Evolutionary conservation across 2,329 filamentous ascomycete genomes (phyloP).

Genomic region (Aspergillus sp.): DNA sequence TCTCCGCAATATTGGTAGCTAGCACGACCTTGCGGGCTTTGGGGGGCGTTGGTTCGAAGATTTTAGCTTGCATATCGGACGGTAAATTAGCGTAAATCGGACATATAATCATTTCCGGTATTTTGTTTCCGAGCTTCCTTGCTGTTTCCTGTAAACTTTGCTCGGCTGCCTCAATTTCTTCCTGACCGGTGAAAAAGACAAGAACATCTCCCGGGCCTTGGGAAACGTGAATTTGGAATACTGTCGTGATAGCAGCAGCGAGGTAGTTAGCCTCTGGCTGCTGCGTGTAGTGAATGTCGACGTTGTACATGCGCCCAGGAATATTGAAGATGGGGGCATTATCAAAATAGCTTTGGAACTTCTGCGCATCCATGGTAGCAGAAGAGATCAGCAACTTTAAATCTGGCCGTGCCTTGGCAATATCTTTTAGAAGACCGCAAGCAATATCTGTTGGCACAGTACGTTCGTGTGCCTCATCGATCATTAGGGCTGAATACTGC

Average conservation of each 20-base stretch:
- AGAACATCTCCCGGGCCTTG: constrained; percentile 85
- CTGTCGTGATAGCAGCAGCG: constrained; percentile 83
- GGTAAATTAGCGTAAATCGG: constrained; percentile 95
- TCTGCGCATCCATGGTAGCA: constrained; percentile 90
- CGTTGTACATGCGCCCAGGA: constrained; percentile 81
- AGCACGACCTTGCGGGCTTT: constrained; percentile 87
- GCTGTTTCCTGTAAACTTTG: constrained; percentile 82
- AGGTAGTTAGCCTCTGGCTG: constrained; percentile 94
- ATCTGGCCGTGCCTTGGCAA: constrained; percentile 78
- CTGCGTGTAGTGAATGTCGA: constrained; percentile 87
- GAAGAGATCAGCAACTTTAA: constrained; percentile 89
- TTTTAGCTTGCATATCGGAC: constrained; percentile 85
- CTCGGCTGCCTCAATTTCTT: constrained; percentile 90
- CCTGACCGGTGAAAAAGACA: constrained; percentile 92
- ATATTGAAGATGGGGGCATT: constrained; percentile 93
- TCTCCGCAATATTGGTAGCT: constrained; percentile 97
- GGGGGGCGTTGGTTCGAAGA: constrained; percentile 88
- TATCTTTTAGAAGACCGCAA: constrained; percentile 83
- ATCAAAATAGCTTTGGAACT: constrained; percentile 89
- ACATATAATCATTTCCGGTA: constrained; percentile 83
- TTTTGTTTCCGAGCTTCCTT: constrained; percentile 78
- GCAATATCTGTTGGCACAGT: constrained; percentile 90
- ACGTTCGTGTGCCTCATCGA: constrained; percentile 95
- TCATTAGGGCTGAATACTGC: constrained; percentile 85
- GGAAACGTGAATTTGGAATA: constrained; percentile 91